Evolutionary conservation across 2,329 filamentous ascomycete species (phyloP), one percentile per base, ranked within the genome.

Genomic region (Clonostachys rhizophaga): DNA sequence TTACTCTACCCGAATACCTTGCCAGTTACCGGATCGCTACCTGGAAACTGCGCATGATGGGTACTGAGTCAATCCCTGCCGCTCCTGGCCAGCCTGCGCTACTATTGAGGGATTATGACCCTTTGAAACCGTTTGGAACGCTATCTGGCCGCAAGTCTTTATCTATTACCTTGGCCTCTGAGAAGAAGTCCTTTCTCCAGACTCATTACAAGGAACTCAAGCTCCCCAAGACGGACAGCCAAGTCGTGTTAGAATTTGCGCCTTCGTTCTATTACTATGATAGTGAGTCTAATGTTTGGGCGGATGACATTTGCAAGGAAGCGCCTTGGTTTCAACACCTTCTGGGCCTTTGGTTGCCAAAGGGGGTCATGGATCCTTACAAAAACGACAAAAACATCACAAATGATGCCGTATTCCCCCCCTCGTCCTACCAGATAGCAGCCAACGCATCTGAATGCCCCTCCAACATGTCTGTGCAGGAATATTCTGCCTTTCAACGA

Each of bases 361-460:
- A 14, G 5, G 47, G 47, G 0, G 20, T 59, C 10, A 4, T 18
- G 0, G 56, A 58, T 44, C 56, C 56, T 14, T 51, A 51, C 40
- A 20, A 14, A 20, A 20, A 42, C 16, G 45, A 33, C 14, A 18
- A 40, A 17, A 24, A 4, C 30, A 47, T 49, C 39, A 10, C 48
- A 34, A 42, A 47, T 3, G 13, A 58, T 36, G 10, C 62, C 24
- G 8, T 30, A 47, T 49, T 62, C 2, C 62, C 59, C 8, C 80
- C 73, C 0, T 73, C 77, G 0, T 84, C 81, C 0, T 81, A 82
- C 49, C 64, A 76, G 7, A 65, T 77, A 1, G 60, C 81, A 34
- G 74, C 79, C 0, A 77, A 63, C 12, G 74, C 78, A 34, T 59
- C 65, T 0, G 58, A 59, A 2, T 81, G 79, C 42, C 77, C 80